A percentile compares a stretch with the other conserved stretches of the same genome.
Evolutionary conservation across 768 basidiomycete species (phyloP).

Genomic region (Pisolithus orientalis): DNA sequence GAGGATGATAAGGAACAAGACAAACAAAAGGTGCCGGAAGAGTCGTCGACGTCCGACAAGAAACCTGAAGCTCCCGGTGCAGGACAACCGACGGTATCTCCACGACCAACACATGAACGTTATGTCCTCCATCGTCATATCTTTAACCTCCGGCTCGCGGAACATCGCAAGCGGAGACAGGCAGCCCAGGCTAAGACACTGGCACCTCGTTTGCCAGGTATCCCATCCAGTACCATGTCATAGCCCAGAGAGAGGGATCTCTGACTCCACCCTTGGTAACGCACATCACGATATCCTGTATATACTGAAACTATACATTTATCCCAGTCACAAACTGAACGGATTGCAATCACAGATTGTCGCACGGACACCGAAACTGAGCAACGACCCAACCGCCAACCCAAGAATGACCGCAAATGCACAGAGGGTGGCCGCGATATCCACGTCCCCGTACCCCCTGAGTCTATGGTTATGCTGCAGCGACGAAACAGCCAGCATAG

Average conservation of each 20-base stretch:
- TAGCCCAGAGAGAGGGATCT: background rate
- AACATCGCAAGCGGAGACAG: slow-evolving; percentile 68
- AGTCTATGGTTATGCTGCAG: slow-evolving; percentile 72
- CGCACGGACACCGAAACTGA: slow-evolving; percentile 74
- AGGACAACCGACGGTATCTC: slow-evolving; percentile 27
- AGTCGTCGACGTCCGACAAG: background rate
- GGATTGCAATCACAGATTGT: slow-evolving; percentile 70
- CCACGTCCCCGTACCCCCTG: slow-evolving; percentile 71
- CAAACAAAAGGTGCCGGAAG: slow-evolving; percentile 10
- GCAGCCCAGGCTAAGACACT: slow-evolving; percentile 61
- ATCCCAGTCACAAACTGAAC: slow-evolving; percentile 32
- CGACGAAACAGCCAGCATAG: slow-evolving; percentile 81
- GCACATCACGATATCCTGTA: background rate
- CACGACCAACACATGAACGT: slow-evolving; percentile 54
- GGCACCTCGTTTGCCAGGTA: slow-evolving; percentile 64
- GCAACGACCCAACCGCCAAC: slow-evolving; percentile 65
- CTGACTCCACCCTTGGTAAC: background rate
- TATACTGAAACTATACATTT: background rate
- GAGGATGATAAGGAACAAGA: slow-evolving; percentile 25
- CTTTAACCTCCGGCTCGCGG: slow-evolving; percentile 71
- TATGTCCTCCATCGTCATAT: slow-evolving; percentile 80
- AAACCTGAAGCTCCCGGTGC: slow-evolving; percentile 18
- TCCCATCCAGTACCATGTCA: slow-evolving; percentile 32
- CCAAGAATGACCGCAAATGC: slow-evolving; percentile 77
- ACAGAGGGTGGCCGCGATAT: slow-evolving; percentile 76